Conservation (phyloP, 2,329 filamentous ascomycete species). For the Harringtonia lauricola region DNA sequence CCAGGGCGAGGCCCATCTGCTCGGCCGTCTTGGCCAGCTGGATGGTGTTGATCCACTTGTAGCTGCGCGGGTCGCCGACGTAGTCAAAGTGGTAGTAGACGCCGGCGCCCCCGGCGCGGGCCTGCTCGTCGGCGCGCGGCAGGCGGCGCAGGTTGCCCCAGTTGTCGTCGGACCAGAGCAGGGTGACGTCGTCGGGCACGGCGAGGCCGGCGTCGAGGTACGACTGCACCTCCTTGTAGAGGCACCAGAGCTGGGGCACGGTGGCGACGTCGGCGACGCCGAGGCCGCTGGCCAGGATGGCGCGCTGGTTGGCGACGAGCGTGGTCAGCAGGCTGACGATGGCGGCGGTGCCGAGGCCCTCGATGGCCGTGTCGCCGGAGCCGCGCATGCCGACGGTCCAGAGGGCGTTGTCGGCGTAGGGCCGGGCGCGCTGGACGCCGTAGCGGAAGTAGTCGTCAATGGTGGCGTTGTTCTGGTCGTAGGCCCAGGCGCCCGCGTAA, state of each 20-base stretch:
- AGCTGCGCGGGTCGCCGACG: constrained; percentile 33
- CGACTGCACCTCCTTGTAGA: constrained; percentile 65
- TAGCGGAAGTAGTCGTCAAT: constrained; percentile 59
- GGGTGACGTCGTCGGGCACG: constrained; percentile 52
- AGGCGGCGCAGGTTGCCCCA: constrained; percentile 54
- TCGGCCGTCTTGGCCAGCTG: constrained; percentile 50
- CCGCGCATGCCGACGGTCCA: constrained; percentile 64
- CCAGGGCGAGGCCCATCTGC: constrained; percentile 48
- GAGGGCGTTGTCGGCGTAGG: constrained; percentile 52
- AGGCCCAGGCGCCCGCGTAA: constrained; percentile 56
- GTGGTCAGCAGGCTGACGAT: constrained; percentile 48
- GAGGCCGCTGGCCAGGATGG: constrained; percentile 46
- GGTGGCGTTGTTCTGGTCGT: constrained; percentile 56
- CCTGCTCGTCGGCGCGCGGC: constrained; percentile 47
- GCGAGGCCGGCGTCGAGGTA: constrained; percentile 56
- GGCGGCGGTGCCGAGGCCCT: constrained; percentile 39
- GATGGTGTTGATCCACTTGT: constrained; percentile 55
- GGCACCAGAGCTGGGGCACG: constrained; percentile 59
- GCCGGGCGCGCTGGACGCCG: constrained; percentile 52
- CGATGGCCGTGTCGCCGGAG: constrained; percentile 51
- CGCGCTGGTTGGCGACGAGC: constrained; percentile 48
- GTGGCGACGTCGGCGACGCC: constrained; percentile 33
- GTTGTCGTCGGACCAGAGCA: constrained; percentile 62
- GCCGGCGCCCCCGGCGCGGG: constrained; percentile 50
- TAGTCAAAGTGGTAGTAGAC: constrained; percentile 54